Base-by-base conservation (phyloP, 352 stramenopile genomes). In the Phytophthora sp. region DNA sequence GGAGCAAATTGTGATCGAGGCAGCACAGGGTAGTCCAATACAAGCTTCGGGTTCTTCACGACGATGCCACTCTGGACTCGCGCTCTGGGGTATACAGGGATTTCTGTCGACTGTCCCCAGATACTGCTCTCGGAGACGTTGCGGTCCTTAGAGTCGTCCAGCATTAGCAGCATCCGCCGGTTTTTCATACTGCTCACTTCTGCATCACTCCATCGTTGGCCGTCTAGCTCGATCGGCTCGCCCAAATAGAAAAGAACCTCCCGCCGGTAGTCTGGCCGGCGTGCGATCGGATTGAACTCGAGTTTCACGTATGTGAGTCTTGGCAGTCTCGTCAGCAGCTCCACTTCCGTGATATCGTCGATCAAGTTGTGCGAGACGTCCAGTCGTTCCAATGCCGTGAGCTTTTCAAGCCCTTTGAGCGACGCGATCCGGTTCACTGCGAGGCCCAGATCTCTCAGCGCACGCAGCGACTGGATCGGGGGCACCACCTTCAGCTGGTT, bases 171-270 rank as follows among this genome's bases (percentile, higher is more conserved):
- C 45, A 78, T 77, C 2, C 87, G 82, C 11, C 79, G 69, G 27
- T 75, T 72, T 51, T 84, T 82, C 88, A 96, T 95, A 31, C 80
- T 95, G 20, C 70, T 64, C 6, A 92, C 38, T 55, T 96, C 86
- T 1, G 77, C 66, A 4, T 62, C 44, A 4, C 57, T 91, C 88
- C 88, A 96, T 6, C 63, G 46, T 31, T 81, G 54, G 4, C 75
- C 72, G 20, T 96, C 88, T 5, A 96, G 45, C 49, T 91, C 79
- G 12, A 96, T 52, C 11, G 44, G 31, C 48, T 88, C 77, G 6
- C 86, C 79, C 23, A 96, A 51, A 54, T 86, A 94, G 32, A 96
- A 95, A 1, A 95, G 44, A 15, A 94, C 78, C 51, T 96, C 86
- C 20, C 88, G 76, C 32, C 88, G 74, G 55, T 95, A 93, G 30